Percentiles rank a stretch among this genome's conserved stretches.
phyloP scores from a whole-genome alignment of 441 rosid species.

The Arabidopsis hybrid region DNA sequence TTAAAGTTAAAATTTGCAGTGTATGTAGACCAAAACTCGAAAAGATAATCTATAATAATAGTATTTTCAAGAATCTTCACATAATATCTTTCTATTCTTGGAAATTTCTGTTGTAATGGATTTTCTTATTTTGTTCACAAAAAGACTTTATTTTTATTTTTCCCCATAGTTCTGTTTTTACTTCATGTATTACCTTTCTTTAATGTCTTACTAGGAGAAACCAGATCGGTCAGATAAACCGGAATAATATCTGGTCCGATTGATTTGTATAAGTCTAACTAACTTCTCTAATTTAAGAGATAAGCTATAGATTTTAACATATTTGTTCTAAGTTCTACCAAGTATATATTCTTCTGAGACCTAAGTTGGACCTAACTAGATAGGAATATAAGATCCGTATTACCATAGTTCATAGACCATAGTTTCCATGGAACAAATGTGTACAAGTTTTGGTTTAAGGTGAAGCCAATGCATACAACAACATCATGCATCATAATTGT shows the following conservation, averaged over 20 bases:
- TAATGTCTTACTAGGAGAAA: neutral
- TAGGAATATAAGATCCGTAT: neutral
- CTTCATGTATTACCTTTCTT: neutral
- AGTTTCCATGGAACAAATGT: neutral
- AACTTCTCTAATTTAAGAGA: neutral
- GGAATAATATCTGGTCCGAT: no score
- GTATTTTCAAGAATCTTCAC: conserved; percentile 16
- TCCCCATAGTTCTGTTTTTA: neutral
- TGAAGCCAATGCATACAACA: conserved; percentile 16
- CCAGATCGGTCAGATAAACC: neutral
- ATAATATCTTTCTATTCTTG: conserved; percentile 44
- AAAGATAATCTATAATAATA: conserved; percentile 32
- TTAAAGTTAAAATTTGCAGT: conserved; percentile 34
- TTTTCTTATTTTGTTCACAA: conserved; percentile 7
- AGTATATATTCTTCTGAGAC: neutral
- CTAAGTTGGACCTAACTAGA: neutral
- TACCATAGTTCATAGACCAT: conserved; percentile 1
- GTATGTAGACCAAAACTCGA: conserved; percentile 36
- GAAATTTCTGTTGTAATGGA: conserved; percentile 11
- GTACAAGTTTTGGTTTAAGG: neutral
- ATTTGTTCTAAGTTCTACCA: neutral
- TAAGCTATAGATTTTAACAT: neutral
- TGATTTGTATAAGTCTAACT: neutral
- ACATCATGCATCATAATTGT: conserved; percentile 8
- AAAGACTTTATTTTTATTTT: neutral